A percentile compares a stretch with the other conserved stretches of the same genome.
These are phyloP conservation scores for Casuarina cunninghamiana DNA, from an alignment of 306 rosid genomes.

Conservation along the genomic window DNA sequence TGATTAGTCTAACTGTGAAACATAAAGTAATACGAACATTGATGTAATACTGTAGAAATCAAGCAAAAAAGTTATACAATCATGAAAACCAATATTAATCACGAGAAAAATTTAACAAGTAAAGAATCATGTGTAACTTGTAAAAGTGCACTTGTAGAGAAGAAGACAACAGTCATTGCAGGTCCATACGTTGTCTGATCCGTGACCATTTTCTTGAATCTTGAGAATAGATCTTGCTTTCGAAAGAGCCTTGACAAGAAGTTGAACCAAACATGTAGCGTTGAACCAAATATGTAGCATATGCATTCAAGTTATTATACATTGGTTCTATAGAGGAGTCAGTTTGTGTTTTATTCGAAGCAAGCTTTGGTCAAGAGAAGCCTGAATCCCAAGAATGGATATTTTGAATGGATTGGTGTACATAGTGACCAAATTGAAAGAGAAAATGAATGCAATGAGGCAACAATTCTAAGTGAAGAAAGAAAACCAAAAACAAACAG, in stretches of 20 bases:
- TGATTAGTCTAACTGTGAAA: background rate
- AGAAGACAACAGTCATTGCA: conserved; percentile 74
- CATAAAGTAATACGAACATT: background rate
- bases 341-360: background rate
- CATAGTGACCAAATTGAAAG: background rate
- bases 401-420: background rate
- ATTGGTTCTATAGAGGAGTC: too few relatives aligned
- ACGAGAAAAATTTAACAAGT: background rate
- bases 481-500: too few relatives aligned
- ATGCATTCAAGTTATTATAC: too few relatives aligned
- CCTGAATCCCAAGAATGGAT: background rate
- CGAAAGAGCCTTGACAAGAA: conserved; percentile 74
- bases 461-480: too few relatives aligned
- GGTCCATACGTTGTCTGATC: conserved; percentile 86
- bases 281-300: conserved; percentile 45
- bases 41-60: background rate
- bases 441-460: too few relatives aligned
- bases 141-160: conserved; percentile 69
- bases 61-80: background rate
- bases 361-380: background rate
- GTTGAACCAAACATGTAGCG: conserved; percentile 93
- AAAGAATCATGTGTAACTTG: conserved; percentile 57
- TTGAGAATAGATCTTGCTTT: conserved; percentile 62
- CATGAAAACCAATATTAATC: conserved; percentile 4
- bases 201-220: conserved; percentile 81